Conservation (phyloP, 768 basidiomycete genomes). For the Pholiota molesta region DNA sequence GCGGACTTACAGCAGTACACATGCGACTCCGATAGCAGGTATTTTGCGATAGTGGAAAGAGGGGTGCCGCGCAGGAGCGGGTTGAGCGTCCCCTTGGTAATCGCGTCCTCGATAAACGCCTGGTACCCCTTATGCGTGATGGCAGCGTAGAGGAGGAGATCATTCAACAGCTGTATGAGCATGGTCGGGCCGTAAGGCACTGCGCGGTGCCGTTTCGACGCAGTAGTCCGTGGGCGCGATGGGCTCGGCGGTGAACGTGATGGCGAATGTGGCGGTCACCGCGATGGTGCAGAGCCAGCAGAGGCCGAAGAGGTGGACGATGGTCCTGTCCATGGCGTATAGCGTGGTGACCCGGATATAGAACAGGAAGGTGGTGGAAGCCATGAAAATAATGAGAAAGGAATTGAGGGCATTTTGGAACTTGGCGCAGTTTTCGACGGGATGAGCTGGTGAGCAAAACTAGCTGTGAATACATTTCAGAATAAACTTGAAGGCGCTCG, state of each 20-base stretch:
- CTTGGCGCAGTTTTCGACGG: slow-evolving; percentile 8
- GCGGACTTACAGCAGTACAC: slow-evolving; percentile 14
- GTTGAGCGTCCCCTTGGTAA: background rate
- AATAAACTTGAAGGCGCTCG: too few relatives aligned
- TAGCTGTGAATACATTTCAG: background rate
- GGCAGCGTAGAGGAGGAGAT: slow-evolving; percentile 11
- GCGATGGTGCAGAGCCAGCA: slow-evolving; percentile 8
- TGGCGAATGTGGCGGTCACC: slow-evolving; percentile 1
- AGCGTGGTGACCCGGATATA: slow-evolving; percentile 14
- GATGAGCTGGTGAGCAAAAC: slow-evolving; percentile 3
- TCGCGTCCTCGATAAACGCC: background rate
- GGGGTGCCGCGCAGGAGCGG: background rate
- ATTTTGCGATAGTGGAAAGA: slow-evolving; percentile 3
- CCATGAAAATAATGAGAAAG: slow-evolving; percentile 9
- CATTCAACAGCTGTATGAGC: slow-evolving; percentile 9
- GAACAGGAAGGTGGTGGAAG: slow-evolving; percentile 14
- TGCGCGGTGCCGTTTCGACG: slow-evolving; percentile 1
- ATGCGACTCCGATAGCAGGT: slow-evolving; percentile 10
- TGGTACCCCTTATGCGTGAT: slow-evolving; percentile 10
- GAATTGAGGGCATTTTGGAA: slow-evolving; percentile 8
- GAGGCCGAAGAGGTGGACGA: slow-evolving; percentile 11
- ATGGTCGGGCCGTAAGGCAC: slow-evolving; percentile 5
- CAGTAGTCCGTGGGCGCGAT: slow-evolving; percentile 14
- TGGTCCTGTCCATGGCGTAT: slow-evolving; percentile 2
- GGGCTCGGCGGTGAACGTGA: slow-evolving; percentile 6